phyloP scores from a whole-genome alignment of 768 basidiomycete species.

The Xerocomellus chrysenteron region DNA sequence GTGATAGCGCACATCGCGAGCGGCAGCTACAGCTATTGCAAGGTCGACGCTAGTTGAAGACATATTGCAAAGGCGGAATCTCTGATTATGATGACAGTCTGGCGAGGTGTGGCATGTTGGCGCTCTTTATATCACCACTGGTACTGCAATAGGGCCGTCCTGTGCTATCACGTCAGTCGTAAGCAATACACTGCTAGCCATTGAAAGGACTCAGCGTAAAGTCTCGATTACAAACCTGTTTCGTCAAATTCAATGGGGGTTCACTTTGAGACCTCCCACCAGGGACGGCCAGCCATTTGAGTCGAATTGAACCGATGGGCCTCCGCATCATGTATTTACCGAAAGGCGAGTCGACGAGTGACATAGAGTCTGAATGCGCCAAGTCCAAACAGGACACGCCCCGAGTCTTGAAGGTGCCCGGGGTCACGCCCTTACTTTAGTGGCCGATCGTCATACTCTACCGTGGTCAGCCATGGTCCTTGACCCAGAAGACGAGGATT shows the following conservation, averaged over 20 bases:
- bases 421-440: background rate
- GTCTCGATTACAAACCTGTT: background rate
- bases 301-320: background rate
- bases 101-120: background rate
- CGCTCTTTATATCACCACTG: background rate
- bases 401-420: background rate
- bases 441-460: background rate
- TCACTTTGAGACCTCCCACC: background rate
- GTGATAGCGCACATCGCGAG: conserved; percentile 12
- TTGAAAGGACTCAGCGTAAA: no score
- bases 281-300: background rate
- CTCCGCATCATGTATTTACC: no score
- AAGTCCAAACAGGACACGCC: no score
- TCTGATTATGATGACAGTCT: background rate
- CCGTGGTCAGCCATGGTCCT: conserved; percentile 6
- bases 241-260: no score
- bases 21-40: background rate
- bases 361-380: no score
- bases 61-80: background rate
- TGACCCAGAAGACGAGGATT: conserved; percentile 42
- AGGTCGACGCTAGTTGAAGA: background rate
- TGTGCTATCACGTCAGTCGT: no score
- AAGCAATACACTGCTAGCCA: no score
- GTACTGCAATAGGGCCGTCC: no score
- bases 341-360: no score